A percentile compares a stretch with the other conserved stretches of the same genome.
These are phyloP conservation scores for Neofusicoccum laricinum DNA, from an alignment of 2,329 filamentous ascomycete species.

Conservation along the genomic window DNA sequence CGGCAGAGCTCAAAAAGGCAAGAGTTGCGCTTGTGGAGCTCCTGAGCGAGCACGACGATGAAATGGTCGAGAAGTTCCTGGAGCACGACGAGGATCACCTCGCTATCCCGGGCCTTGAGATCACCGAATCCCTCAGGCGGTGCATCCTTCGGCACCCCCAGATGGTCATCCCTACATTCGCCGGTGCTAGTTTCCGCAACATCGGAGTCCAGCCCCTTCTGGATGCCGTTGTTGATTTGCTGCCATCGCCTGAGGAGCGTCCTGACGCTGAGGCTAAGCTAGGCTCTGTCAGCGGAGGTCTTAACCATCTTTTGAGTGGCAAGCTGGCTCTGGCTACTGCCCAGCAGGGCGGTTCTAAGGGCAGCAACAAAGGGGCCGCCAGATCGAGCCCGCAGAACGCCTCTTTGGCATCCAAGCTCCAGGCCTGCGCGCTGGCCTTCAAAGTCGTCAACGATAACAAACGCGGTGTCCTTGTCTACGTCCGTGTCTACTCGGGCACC, in stretches of 20 bases:
- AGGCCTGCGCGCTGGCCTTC: conserved; percentile 71
- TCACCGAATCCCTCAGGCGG: conserved; percentile 71
- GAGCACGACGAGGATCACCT: conserved; percentile 71
- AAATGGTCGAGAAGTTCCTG: conserved; percentile 79
- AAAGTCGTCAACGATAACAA: conserved; percentile 90
- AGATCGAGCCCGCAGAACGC: conserved; percentile 21
- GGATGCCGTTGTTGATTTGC: conserved; percentile 81
- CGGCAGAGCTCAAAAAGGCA: conserved; percentile 69
- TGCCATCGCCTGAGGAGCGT: conserved; percentile 78
- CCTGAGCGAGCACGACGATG: conserved; percentile 84
- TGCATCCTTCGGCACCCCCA: conserved; percentile 68
- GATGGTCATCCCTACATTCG: conserved; percentile 79
- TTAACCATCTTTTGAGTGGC: conserved; percentile 46
- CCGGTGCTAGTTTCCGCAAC: conserved; percentile 88
- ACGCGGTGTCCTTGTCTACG: conserved; percentile 84
- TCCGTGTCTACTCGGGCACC: conserved; percentile 84
- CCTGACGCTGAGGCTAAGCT: conserved; percentile 76
- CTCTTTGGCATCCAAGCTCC: conserved; percentile 58
- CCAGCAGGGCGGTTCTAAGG: conserved; percentile 11
- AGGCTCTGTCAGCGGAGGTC: conserved; percentile 54
- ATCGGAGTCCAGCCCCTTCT: conserved; percentile 90
- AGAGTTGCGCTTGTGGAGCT: conserved; percentile 76
- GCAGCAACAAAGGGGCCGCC: conserved; percentile 15
- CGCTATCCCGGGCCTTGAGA: conserved; percentile 61
- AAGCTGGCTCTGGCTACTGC: conserved; percentile 25